Evolutionary conservation across 1,284 basidiomycete species (phyloP), one percentile per base, ranked within the genome.

Genomic region (Boletellus deceptivus): DNA sequence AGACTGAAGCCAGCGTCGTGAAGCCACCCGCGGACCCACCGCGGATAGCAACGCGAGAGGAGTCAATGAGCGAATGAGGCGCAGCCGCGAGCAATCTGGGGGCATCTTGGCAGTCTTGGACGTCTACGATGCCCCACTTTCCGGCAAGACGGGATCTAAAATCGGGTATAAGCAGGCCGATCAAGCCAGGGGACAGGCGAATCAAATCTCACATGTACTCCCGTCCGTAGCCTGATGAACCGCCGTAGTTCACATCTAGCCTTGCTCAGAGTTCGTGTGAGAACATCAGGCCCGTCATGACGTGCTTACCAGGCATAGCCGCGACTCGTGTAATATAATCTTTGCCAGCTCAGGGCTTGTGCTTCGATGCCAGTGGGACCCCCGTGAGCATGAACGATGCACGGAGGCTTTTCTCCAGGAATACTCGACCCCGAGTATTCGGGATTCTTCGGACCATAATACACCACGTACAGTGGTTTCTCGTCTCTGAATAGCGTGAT

Each of bases 21-120:
- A 75, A 84, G 0, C 86, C 86, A 3, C 85, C 84, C 0, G 82
- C 75, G 13, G 82, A 84, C 0, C 74, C 71, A 2, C 83, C 84
- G 9, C 79, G 77, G 48, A 89, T 81, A 22, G 80, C 76, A 2
- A 77, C 74, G 11, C 86, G 82, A 37, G 75, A 65, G 1, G 71
- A 64, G 55, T 67, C 65, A 10, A 67, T 61, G 40, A 57, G 59
- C 7, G 57, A 53, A 35, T 66, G 33, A 0, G 60, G 57, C 16
- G 48, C 43, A 2, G 51, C 50, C 17, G 64, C 61, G 17, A 68
- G 55, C 24, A 64, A 17, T n/a, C 4, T 54, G 4, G 59, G 49
- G 8, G 64, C 63, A 18, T 67, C 65, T 33, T 60, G 52, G 27
- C 64, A 68, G 49, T 67, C 68, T 34, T 56, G 64, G 9, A 68